Conservation (phyloP, 306 rosid species). For the Gynostemma pentaphyllum region DNA sequence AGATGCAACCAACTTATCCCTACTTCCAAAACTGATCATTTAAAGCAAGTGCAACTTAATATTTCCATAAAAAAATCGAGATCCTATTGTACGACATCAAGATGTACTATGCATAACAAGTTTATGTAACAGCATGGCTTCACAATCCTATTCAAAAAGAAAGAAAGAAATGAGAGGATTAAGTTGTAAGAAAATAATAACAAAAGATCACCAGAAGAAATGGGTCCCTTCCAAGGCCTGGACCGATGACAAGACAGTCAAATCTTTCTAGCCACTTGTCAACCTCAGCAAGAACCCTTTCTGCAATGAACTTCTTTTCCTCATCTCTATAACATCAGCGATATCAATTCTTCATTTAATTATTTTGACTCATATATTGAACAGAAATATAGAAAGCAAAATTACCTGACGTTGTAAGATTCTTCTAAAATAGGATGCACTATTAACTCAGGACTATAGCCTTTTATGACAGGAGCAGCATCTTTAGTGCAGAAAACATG, state of each 20-base stretch:
- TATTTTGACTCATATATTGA: background rate
- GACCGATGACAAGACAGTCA: constrained; percentile 88
- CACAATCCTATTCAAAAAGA: background rate
- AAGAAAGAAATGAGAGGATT: background rate
- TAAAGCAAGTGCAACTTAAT: background rate
- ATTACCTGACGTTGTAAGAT: constrained; percentile 61
- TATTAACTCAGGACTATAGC: constrained; percentile 88
- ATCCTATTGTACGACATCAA: background rate
- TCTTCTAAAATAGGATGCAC: constrained; percentile 85
- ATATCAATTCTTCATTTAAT: constrained; percentile 13
- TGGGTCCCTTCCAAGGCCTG: constrained; percentile 94
- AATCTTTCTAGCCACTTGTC: constrained; percentile 81
- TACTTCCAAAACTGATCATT: background rate
- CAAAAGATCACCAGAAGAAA: constrained; percentile 56
- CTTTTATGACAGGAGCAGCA: constrained; percentile 77
- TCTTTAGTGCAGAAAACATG: constrained; percentile 92
- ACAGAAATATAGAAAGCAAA: constrained; percentile 6
- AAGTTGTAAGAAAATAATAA: background rate
- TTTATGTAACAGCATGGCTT: background rate
- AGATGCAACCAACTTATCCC: background rate
- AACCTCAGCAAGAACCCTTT: constrained; percentile 65
- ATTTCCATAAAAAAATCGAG: background rate
- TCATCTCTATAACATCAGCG: constrained; percentile 49
- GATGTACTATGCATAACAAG: background rate
- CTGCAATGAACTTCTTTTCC: constrained; percentile 33